These are phyloP conservation scores for Amylocystis lapponica DNA, from an alignment of 768 basidiomycete species.

Conservation along the genomic window DNA sequence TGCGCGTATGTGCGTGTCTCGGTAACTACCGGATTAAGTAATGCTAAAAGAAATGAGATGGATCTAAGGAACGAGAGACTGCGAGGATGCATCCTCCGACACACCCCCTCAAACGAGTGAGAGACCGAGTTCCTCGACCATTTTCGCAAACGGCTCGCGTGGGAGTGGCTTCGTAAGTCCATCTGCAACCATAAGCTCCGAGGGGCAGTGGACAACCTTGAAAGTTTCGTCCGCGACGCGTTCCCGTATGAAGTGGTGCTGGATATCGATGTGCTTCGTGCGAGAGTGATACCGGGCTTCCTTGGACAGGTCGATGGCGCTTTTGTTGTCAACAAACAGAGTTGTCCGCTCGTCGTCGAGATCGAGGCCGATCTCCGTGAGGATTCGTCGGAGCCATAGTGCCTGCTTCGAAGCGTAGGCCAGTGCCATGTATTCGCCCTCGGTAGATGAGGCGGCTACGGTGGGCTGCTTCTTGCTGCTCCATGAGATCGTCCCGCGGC, in stretches of 20 bases:
- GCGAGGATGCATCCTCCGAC: too few species aligned
- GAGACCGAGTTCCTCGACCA: too few species aligned
- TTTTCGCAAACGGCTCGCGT: too few species aligned
- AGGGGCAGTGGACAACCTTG: background rate
- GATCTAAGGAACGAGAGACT: too few species aligned
- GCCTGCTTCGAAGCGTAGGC: slow-evolving; percentile 24
- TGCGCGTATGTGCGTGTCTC: too few species aligned
- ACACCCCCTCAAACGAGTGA: too few species aligned
- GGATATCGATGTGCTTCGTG: slow-evolving; percentile 27
- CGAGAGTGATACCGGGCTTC: slow-evolving; percentile 4
- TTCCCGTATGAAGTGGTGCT: slow-evolving; percentile 8
- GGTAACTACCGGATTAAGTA: too few species aligned
- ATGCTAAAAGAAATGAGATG: too few species aligned
- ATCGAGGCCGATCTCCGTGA: slow-evolving; percentile 20
- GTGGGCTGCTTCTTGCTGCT: slow-evolving; percentile 21
- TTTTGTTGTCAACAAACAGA: slow-evolving; percentile 5
- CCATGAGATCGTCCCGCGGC: slow-evolving; percentile 27
- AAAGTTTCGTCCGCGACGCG: background rate
- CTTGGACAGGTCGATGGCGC: slow-evolving; percentile 7
- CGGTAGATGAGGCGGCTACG: slow-evolving; percentile 28
- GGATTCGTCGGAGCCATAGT: slow-evolving; percentile 25
- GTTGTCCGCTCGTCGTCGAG: slow-evolving; percentile 1
- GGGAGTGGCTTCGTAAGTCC: background rate
- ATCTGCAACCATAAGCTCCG: background rate
- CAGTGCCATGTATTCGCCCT: slow-evolving; percentile 34